Percentiles rank a stretch among this genome's conserved stretches.
Conservation (phyloP, 768 basidiomycete species). For the Tylopilus felleus region DNA sequence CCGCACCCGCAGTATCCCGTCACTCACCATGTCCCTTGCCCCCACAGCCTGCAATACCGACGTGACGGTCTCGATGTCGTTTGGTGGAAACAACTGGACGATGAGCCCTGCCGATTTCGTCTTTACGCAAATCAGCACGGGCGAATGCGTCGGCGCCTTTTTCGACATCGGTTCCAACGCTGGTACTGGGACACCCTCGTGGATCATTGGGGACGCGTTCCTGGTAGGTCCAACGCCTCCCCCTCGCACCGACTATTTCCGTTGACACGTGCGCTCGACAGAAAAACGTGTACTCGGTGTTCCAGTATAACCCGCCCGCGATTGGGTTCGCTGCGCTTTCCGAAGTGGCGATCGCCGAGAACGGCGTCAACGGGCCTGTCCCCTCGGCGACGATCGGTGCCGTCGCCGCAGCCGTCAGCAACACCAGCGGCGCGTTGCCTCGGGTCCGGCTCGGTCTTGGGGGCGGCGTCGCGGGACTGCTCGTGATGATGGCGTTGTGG, state of each 20-base stretch:
- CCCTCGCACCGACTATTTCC: no score
- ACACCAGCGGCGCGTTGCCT: constrained; percentile 22
- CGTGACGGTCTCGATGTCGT: constrained; percentile 40
- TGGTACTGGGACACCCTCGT: constrained; percentile 35
- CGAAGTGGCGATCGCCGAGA: constrained; percentile 19
- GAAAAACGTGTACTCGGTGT: constrained; percentile 61
- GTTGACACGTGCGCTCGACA: neutral
- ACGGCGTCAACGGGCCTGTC: constrained; percentile 32
- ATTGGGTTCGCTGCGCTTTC: constrained; percentile 52
- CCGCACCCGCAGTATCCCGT: neutral
- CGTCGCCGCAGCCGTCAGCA: constrained; percentile 44
- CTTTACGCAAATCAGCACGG: constrained; percentile 35
- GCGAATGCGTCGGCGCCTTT: constrained; percentile 51
- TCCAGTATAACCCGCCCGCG: constrained; percentile 45
- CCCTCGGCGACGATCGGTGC: constrained; percentile 60
- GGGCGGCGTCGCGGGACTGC: neutral
- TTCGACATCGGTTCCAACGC: constrained; percentile 37
- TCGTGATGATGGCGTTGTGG: neutral
- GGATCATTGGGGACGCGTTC: constrained; percentile 56
- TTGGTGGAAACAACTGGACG: constrained; percentile 44
- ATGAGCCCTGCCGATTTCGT: constrained; percentile 50
- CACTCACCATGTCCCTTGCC: neutral
- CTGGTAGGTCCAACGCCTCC: constrained; percentile 25
- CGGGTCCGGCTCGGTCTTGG: neutral
- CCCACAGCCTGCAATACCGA: constrained; percentile 34